Evolutionary conservation across 1,284 basidiomycete species (phyloP).

Genomic region (Coniferiporia sulphurascens): DNA sequence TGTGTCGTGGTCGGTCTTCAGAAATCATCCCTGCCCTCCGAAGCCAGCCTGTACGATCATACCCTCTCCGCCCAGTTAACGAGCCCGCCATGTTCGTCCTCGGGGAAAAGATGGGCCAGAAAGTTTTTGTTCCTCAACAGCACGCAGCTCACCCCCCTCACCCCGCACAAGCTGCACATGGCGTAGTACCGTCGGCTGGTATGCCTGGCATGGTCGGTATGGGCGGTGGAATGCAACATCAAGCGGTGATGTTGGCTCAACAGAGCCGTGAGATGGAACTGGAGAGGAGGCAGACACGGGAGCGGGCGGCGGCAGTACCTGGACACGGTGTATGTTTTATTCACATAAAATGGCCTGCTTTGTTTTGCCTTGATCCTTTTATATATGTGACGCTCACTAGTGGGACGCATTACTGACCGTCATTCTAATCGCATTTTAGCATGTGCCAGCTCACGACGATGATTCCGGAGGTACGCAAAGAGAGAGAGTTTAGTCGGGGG

Average conservation of each 20-base stretch:
- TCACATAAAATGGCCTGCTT: background rate
- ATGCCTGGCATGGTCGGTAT: slow-evolving; percentile 26
- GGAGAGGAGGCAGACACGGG: slow-evolving; percentile 45
- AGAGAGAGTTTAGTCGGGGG: background rate
- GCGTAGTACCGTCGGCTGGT: slow-evolving; percentile 24
- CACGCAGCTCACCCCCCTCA: slow-evolving; percentile 30
- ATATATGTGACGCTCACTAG: background rate
- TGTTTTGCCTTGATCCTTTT: slow-evolving; percentile 15
- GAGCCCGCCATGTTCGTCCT: slow-evolving; percentile 62
- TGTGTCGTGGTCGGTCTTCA: slow-evolving; percentile 25
- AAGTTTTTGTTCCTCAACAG: slow-evolving; percentile 38
- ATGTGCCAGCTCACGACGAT: slow-evolving; percentile 53
- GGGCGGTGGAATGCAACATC: slow-evolving; percentile 30
- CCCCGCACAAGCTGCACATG: slow-evolving; percentile 32
- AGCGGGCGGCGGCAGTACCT: slow-evolving; percentile 13
- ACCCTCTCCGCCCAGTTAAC: slow-evolving; percentile 60
- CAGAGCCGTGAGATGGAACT: slow-evolving; percentile 68
- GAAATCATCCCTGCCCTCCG: slow-evolving; percentile 51
- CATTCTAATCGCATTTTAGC: slow-evolving; percentile 30
- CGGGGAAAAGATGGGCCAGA: slow-evolving; percentile 65
- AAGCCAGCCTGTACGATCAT: slow-evolving; percentile 58
- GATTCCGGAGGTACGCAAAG: slow-evolving; percentile 59
- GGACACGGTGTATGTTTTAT: slow-evolving; percentile 5
- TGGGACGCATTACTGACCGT: slow-evolving; percentile 8
- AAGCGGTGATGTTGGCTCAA: slow-evolving; percentile 59